Evolutionary conservation across 352 stramenopile species (phyloP).

Genomic region (Elongisporangium anandrum): DNA sequence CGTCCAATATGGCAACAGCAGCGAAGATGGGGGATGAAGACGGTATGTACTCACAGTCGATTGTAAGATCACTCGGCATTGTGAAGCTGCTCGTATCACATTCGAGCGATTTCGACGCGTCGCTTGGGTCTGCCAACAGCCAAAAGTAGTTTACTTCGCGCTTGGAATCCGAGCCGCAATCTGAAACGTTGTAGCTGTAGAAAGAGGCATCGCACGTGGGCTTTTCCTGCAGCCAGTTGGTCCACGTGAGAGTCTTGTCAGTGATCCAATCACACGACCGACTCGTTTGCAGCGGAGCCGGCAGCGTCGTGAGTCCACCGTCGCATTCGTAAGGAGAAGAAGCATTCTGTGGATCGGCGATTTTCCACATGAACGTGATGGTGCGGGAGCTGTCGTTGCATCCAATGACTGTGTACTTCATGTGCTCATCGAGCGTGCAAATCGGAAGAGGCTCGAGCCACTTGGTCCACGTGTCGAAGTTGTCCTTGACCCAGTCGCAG

Average conservation of each 20-base stretch:
- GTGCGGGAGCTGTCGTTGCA: constrained; percentile 15
- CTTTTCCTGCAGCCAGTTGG: constrained; percentile 21
- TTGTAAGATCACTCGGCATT: constrained; percentile 1
- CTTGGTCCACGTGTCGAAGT: constrained; percentile 41
- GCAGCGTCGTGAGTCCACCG: constrained; percentile 22
- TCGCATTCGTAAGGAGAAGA: constrained; percentile 35
- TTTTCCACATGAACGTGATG: constrained; percentile 30
- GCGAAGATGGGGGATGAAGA: constrained; percentile 16
- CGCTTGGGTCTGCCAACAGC: constrained; percentile 18
- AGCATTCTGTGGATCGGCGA: constrained; percentile 22
- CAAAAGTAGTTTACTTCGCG: constrained; percentile 33
- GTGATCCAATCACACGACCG: constrained; percentile 31
- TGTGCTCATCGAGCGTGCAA: constrained; percentile 30
- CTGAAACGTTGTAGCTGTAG: constrained; percentile 33
- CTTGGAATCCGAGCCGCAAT: constrained; percentile 18
- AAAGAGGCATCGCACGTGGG: constrained; percentile 32
- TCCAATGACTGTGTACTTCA: constrained; percentile 20
- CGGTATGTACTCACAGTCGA: constrained; percentile 42
- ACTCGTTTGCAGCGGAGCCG: constrained; percentile 25
- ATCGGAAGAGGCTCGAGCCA: constrained; percentile 37
- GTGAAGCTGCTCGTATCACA: constrained; percentile 10
- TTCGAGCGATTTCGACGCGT: constrained; percentile 22
- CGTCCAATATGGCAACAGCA: constrained; percentile 4
- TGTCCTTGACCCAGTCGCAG: constrained; percentile 45
- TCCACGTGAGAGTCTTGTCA: constrained; percentile 17